Evolutionary conservation across 2,329 filamentous ascomycete genomes (phyloP), one percentile per base, ranked within the genome.

Genomic region (Trichoderma sp.): DNA sequence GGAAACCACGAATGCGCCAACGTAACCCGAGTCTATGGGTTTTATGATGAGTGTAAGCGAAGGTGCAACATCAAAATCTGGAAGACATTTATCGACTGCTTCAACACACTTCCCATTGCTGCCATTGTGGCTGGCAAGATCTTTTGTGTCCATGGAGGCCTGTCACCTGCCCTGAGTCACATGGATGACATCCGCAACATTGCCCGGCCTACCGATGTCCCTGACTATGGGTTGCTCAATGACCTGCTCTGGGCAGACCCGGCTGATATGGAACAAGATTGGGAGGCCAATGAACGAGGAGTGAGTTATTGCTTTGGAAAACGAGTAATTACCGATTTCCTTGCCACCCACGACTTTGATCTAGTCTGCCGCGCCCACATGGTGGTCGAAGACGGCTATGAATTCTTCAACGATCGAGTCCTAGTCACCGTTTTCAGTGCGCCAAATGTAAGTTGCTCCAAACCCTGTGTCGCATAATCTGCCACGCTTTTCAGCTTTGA

Each of bases 121-220:
- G 90, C 95, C n/a, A 98, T 97, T 78, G 95, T 98, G 47, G 95
- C 95, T 3, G 94, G 93, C 75, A 98, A 98, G 85, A 98, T 98
- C 72, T 98, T 98, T 81, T 98, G 95, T 78, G 95, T 98, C 18
- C 96, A 99, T 78, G 96, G 96, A 65, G 96, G 96, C 15, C 86
- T 99, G 26, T 98, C 95, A 14, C 96, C 96, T 1, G 95, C 93
- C 62, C 87, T 99, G 64, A 91, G 92, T 70, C 95, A 98, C 78
- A 99, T 99, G 96, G 96, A 98, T 78, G 95, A 99, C 80, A 99
- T 99, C 77, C 91, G 96, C 76, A 93, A 97, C 80, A 98, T 99
- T 82, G 93, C 93, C 64, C 91, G 96, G 71, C 96, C 96, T 12
- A 99, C 96, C 1, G 96, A 99, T 79, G 96, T 99, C 24, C 96